Conservation (phyloP, 495 filamentous ascomycete species). For the Sabuloglossum arenarium region DNA sequence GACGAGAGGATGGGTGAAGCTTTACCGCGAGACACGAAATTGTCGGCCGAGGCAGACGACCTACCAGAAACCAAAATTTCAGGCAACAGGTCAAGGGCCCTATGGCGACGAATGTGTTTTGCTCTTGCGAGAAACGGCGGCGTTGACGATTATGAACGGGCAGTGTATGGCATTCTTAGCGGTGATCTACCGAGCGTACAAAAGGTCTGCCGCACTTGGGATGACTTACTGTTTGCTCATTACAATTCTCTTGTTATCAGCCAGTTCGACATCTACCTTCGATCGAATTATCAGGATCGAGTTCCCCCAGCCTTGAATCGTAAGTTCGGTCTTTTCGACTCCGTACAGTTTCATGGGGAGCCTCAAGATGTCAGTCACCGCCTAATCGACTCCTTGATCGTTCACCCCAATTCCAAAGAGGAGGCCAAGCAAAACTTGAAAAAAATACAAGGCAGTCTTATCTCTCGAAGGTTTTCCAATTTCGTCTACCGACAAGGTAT, state of each 20-base stretch:
- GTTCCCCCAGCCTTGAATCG: slow-evolving; percentile 18
- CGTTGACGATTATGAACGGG: slow-evolving; percentile 57
- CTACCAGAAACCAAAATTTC: slow-evolving; percentile 6
- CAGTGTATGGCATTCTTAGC: slow-evolving; percentile 72
- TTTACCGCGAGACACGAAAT: slow-evolving; percentile 9
- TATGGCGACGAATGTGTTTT: slow-evolving; percentile 73
- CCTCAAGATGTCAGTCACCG: slow-evolving; percentile 24
- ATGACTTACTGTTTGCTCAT: slow-evolving; percentile 77
- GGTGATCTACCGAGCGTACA: slow-evolving; percentile 62
- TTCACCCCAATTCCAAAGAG: slow-evolving; percentile 20
- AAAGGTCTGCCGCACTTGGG: slow-evolving; percentile 58
- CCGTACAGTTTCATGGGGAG: slow-evolving; percentile 31
- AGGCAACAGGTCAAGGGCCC: slow-evolving; percentile 23
- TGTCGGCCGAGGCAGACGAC: background rate
- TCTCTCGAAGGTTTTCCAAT: slow-evolving; percentile 32
- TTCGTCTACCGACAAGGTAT: slow-evolving; percentile 38
- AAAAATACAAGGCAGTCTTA: slow-evolving; percentile 41
- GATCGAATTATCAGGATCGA: slow-evolving; percentile 23
- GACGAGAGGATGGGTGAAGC: slow-evolving; percentile 9
- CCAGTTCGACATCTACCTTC: slow-evolving; percentile 41
- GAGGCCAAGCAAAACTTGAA: slow-evolving; percentile 37
- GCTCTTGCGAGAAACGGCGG: slow-evolving; percentile 46
- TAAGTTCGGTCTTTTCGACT: slow-evolving; percentile 30
- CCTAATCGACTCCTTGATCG: slow-evolving; percentile 29
- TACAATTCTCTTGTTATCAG: slow-evolving; percentile 63